Evolutionary conservation across 768 basidiomycete species (phyloP).

Genomic region (Boletus rubropictus): DNA sequence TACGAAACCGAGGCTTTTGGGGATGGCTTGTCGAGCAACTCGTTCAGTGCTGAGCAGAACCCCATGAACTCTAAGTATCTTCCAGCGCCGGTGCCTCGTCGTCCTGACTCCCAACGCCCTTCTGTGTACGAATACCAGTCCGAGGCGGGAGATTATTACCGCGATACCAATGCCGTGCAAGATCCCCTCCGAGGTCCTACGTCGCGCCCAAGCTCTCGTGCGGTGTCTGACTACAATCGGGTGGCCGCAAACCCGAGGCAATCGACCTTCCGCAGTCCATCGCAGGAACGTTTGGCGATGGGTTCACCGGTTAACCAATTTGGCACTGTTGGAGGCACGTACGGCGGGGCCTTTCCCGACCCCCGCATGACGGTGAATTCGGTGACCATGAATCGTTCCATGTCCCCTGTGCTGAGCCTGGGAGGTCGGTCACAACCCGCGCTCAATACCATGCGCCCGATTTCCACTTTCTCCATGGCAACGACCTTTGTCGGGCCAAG

Average conservation of each 20-base stretch:
- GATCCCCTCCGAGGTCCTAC: slow-evolving; percentile 26
- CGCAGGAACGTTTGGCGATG: slow-evolving; percentile 37
- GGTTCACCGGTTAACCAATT: slow-evolving; percentile 34
- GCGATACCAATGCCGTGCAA: slow-evolving; percentile 44
- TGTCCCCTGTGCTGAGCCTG: slow-evolving; percentile 30
- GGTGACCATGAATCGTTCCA: slow-evolving; percentile 34
- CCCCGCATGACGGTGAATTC: slow-evolving; percentile 45
- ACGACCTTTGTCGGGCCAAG: slow-evolving; percentile 50
- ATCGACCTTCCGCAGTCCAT: slow-evolving; percentile 23
- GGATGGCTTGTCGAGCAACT: slow-evolving; percentile 45
- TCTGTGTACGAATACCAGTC: slow-evolving; percentile 40
- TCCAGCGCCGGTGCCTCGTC: slow-evolving; percentile 36
- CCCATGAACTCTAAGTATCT: slow-evolving; percentile 18
- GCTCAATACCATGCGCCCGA: slow-evolving; percentile 35
- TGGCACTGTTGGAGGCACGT: slow-evolving; percentile 33
- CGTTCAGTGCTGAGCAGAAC: slow-evolving; percentile 26
- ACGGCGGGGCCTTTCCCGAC: slow-evolving; percentile 37
- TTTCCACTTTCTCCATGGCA: slow-evolving; percentile 58
- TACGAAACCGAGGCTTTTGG: slow-evolving; percentile 63
- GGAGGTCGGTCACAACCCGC: slow-evolving; percentile 30
- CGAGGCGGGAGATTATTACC: slow-evolving; percentile 53
- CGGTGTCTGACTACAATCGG: slow-evolving; percentile 28
- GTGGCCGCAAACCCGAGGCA: slow-evolving; percentile 23
- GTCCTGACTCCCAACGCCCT: slow-evolving; percentile 36
- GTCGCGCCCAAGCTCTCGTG: slow-evolving; percentile 31